These are phyloP conservation scores for Aspergillus felis DNA, from an alignment of 2,329 filamentous ascomycete genomes.

Conservation along the genomic window DNA sequence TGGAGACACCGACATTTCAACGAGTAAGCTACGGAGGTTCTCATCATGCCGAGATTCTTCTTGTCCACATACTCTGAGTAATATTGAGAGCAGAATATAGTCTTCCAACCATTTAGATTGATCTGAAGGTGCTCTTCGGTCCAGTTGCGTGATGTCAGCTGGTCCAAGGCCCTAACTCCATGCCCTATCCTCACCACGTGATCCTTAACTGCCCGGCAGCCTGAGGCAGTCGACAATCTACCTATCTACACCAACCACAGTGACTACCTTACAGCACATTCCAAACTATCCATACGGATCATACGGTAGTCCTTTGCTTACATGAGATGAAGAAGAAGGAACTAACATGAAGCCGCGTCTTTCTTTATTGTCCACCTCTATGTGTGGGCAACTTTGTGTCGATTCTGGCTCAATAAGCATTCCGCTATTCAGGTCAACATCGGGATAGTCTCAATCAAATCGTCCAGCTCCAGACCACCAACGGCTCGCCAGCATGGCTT, in stretches of 20 bases:
- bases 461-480: neutral
- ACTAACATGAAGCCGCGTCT: neutral
- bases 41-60: neutral
- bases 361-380: neutral
- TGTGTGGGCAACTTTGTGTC: neutral
- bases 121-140: too few species aligned
- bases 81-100: neutral
- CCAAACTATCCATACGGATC: neutral
- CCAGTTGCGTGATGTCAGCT: too few species aligned
- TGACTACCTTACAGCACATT: neutral
- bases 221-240: neutral
- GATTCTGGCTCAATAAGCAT: conserved; percentile 5
- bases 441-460: neutral
- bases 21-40: neutral
- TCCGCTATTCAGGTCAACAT: conserved; percentile 12
- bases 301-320: neutral
- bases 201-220: neutral
- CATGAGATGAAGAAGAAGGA: neutral
- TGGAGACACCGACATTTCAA: conserved; percentile 9
- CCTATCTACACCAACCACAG: neutral
- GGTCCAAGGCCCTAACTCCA: neutral
- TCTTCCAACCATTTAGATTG: too few species aligned
- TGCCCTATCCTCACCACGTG: neutral
- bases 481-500: neutral
- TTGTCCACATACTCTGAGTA: neutral